phyloP scores from a whole-genome alignment of 2,329 filamentous ascomycete species.

The Aspergillus eucalypticola region DNA sequence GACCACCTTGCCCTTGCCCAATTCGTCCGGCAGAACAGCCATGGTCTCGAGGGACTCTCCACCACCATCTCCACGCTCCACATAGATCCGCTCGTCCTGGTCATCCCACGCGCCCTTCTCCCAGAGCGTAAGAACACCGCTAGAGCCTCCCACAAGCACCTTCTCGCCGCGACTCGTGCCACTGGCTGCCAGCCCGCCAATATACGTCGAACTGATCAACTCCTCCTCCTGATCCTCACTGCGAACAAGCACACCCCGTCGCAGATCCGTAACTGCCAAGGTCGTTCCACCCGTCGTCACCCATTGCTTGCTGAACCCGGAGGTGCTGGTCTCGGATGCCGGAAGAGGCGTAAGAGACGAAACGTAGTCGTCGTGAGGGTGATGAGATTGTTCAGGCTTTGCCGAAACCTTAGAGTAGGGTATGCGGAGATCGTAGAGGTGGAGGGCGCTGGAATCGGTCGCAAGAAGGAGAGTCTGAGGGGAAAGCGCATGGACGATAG shows the following conservation, averaged over 20 bases:
- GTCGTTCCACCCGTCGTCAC: constrained; percentile 90
- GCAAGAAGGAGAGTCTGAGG: constrained; percentile 85
- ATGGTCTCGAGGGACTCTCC: constrained; percentile 83
- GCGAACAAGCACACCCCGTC: constrained; percentile 79
- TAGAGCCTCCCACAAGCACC: constrained; percentile 73
- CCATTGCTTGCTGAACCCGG: constrained; percentile 91
- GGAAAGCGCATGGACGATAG: constrained; percentile 78
- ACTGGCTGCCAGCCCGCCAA: constrained; percentile 70
- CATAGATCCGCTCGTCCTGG: constrained; percentile 82
- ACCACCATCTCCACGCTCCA: constrained; percentile 63
- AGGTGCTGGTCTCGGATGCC: constrained; percentile 75
- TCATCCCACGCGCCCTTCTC: constrained; percentile 95
- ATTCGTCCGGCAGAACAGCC: constrained; percentile 67
- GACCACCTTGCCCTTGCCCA: constrained; percentile 65
- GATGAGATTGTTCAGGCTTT: constrained; percentile 75
- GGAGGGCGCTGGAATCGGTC: constrained; percentile 85
- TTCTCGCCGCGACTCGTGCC: constrained; percentile 71
- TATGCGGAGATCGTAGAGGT: constrained; percentile 81
- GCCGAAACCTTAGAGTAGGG: constrained; percentile 55
- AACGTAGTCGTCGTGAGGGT: constrained; percentile 89
- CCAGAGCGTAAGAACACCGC: constrained; percentile 87
- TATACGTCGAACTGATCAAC: constrained; percentile 75
- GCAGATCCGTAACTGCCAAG: constrained; percentile 83
- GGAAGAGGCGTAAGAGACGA: constrained; percentile 84
- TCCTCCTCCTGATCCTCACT: constrained; percentile 97